Conservation (phyloP, 2,329 filamentous ascomycete genomes). For the Monilinia fructigena region DNA sequence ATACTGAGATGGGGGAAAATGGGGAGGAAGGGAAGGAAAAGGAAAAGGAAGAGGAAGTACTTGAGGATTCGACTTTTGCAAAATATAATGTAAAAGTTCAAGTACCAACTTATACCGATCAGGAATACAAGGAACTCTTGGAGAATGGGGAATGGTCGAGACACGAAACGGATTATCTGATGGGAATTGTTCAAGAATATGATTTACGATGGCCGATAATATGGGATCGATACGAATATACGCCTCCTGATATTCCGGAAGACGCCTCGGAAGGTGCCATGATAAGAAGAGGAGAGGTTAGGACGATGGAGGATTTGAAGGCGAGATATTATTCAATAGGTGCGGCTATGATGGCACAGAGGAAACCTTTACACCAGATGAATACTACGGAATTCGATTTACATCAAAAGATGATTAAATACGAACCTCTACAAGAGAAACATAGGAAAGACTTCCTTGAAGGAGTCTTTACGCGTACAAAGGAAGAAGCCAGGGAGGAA, state of each 20-base stretch:
- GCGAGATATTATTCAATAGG: conserved; percentile 85
- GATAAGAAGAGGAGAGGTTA: conserved; percentile 48
- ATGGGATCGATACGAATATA: conserved; percentile 86
- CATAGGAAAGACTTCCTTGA: conserved; percentile 82
- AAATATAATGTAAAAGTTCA: conserved; percentile 85
- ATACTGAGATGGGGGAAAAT: conserved; percentile 43
- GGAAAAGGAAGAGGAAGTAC: conserved; percentile 13
- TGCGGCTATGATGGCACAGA: conserved; percentile 75
- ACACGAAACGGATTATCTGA: conserved; percentile 90
- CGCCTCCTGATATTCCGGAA: conserved; percentile 40
- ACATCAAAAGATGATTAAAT: conserved; percentile 83
- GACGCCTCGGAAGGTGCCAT: background rate
- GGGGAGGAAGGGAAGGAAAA: conserved; percentile 34
- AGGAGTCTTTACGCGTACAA: conserved; percentile 72
- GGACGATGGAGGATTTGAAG: conserved; percentile 89
- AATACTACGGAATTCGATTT: conserved; percentile 76
- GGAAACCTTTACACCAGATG: conserved; percentile 84
- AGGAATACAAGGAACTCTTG: conserved; percentile 77
- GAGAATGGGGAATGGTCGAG: conserved; percentile 79
- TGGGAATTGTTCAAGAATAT: conserved; percentile 71
- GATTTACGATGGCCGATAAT: conserved; percentile 90
- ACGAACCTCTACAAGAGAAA: conserved; percentile 76
- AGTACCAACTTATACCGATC: conserved; percentile 78
- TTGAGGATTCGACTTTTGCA: conserved; percentile 67
- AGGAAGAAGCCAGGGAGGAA: conserved; percentile 89